Evolutionary conservation across 179 eudicot genomes (phyloP).

Genomic region (Vitellaria paradoxa): DNA sequence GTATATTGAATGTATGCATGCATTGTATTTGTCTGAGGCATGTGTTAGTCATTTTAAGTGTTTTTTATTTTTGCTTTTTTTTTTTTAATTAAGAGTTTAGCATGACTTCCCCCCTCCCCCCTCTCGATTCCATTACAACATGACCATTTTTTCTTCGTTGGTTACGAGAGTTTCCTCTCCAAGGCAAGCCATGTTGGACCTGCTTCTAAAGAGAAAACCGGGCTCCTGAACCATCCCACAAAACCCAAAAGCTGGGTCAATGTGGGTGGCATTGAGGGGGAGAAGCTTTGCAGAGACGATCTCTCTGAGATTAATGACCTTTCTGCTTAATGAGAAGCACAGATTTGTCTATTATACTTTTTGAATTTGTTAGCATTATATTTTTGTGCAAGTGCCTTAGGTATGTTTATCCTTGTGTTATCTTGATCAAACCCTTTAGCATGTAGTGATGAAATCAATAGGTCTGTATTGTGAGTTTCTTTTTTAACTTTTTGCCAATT

Average conservation of each 20-base stretch:
- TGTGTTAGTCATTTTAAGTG: neutral
- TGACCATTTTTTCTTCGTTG: neutral
- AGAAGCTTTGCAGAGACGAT: too few relatives aligned
- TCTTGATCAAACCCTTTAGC: neutral
- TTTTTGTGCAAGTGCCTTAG: neutral
- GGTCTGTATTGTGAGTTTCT: neutral
- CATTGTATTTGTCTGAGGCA: neutral
- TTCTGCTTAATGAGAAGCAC: neutral
- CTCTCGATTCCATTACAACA: neutral
- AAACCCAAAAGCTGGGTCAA: too few relatives aligned
- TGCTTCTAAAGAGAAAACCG: too few relatives aligned
- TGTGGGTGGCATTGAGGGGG: too few relatives aligned
- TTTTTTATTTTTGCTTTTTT: neutral
- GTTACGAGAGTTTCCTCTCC: too few relatives aligned
- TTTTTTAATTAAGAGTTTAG: neutral
- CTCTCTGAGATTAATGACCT: too few relatives aligned
- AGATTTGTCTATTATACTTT: neutral
- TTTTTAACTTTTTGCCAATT: neutral
- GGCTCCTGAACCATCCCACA: too few relatives aligned
- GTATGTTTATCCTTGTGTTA: neutral
- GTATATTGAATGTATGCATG: too few relatives aligned
- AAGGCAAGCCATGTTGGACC: too few relatives aligned
- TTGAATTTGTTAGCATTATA: too few relatives aligned
- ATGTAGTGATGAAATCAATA: neutral
- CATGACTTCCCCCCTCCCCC: too few relatives aligned